Conservation (phyloP, 495 filamentous ascomycete genomes). For the Hyaloscypha variabilis region DNA sequence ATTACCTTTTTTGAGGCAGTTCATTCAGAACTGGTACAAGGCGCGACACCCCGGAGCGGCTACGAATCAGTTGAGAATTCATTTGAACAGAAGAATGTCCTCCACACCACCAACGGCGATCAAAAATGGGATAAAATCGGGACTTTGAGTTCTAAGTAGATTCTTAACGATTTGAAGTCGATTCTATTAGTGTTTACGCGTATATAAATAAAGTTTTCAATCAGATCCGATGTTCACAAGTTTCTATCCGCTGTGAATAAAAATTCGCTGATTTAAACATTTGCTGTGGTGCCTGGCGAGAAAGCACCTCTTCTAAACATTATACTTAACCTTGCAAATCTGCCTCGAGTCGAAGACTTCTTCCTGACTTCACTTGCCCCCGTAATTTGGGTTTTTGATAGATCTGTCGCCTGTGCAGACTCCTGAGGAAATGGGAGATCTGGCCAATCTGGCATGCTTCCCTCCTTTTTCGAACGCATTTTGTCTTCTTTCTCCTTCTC, state of each 20-base stretch:
- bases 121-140: no score
- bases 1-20: no score
- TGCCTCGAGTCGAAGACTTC: slow-evolving; percentile 4
- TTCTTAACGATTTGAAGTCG: no score
- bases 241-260: not conserved
- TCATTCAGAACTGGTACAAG: no score
- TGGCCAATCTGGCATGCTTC: not conserved
- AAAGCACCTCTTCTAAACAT: slow-evolving; percentile 7
- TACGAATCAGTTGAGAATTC: no score
- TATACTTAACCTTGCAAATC: slow-evolving; percentile 8
- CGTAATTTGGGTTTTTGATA: not conserved
- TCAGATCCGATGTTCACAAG: not conserved
- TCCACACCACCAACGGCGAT: no score
- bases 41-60: no score
- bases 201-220: not conserved
- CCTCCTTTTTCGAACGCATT: not conserved
- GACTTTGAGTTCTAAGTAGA: no score
- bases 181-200: no score
- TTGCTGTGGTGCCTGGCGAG: not conserved
- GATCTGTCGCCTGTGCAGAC: not conserved
- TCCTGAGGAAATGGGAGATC: not conserved
- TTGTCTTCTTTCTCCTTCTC: not conserved
- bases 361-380: not conserved
- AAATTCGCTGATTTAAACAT: not conserved
- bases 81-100: no score